A percentile compares a stretch with the other conserved stretches of the same genome.
Evolutionary conservation across 441 rosid species (phyloP).

Genomic region (Gossypium aridum): DNA sequence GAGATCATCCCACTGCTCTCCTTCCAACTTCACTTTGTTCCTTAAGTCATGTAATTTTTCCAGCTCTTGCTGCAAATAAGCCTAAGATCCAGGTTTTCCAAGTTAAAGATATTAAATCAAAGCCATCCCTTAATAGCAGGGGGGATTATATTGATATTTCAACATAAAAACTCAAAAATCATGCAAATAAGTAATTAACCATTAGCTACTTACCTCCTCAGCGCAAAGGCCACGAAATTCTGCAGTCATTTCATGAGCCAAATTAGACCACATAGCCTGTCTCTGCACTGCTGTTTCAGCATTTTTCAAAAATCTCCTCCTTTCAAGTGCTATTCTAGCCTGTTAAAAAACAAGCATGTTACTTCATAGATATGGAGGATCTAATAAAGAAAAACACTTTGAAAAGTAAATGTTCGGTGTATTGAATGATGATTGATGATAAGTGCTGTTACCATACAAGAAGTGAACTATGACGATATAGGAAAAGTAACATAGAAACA

Average conservation of each 20-base stretch:
- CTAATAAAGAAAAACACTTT: background rate
- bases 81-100: slow-evolving; percentile 48
- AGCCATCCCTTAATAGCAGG: background rate
- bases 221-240: slow-evolving; percentile 99
- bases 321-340: slow-evolving; percentile 97
- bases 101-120: slow-evolving; percentile 1
- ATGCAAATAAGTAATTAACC: background rate
- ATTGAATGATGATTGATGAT: too few relatives aligned
- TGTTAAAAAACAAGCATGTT: slow-evolving; percentile 25
- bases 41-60: slow-evolving; percentile 92
- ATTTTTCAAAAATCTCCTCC: slow-evolving; percentile 85
- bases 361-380: slow-evolving; percentile 7
- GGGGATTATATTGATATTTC: background rate
- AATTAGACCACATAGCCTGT: slow-evolving; percentile 97
- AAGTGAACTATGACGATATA: background rate
- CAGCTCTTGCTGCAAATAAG: slow-evolving; percentile 95
- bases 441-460: too few relatives aligned
- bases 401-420: too few relatives aligned
- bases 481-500: background rate
- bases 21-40: slow-evolving; percentile 96
- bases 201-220: slow-evolving; percentile 65
- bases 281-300: slow-evolving; percentile 97
- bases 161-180: background rate
- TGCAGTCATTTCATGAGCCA: slow-evolving; percentile 99
- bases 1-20: slow-evolving; percentile 97